These are phyloP conservation scores for Beta macrorhiza DNA, from an alignment of 179 eudicot genomes.

Conservation along the genomic window DNA sequence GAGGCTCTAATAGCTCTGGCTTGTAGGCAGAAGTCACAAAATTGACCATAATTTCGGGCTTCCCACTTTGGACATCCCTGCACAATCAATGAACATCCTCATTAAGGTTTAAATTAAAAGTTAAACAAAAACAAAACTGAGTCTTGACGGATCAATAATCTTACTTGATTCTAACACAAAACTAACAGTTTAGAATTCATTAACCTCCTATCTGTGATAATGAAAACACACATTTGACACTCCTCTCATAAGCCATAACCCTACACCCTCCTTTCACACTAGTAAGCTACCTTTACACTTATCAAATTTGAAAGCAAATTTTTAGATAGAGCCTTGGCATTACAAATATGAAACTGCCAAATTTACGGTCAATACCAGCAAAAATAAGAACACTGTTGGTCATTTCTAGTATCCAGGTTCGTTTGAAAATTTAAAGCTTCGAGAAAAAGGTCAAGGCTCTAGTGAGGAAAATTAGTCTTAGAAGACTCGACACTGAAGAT, in stretches of 20 bases:
- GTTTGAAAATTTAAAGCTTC: background rate
- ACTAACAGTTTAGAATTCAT: background rate
- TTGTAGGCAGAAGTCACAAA: constrained; percentile 91
- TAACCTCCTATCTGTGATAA: background rate
- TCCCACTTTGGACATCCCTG: constrained; percentile 70
- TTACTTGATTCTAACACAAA: background rate
- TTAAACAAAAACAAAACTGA: background rate
- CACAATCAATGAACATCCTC: constrained; percentile 13
- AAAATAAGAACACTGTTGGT: background rate
- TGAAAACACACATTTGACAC: background rate
- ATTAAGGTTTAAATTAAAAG: background rate
- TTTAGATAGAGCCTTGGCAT: background rate
- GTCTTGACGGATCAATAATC: background rate
- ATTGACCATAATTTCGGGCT: constrained; percentile 86
- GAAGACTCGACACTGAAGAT: background rate
- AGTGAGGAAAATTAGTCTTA: no score
- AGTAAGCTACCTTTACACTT: background rate
- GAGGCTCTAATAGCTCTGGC: constrained; percentile 78
- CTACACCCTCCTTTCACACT: constrained; percentile 5
- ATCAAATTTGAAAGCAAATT: background rate
- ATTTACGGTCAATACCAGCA: background rate
- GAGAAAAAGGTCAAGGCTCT: constrained; percentile 3
- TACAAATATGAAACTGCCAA: no score
- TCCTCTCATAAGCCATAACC: background rate
- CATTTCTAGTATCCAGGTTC: background rate